Base-by-base conservation (phyloP, 345 rosid species). In the Bruguiera gymnorhiza region DNA sequence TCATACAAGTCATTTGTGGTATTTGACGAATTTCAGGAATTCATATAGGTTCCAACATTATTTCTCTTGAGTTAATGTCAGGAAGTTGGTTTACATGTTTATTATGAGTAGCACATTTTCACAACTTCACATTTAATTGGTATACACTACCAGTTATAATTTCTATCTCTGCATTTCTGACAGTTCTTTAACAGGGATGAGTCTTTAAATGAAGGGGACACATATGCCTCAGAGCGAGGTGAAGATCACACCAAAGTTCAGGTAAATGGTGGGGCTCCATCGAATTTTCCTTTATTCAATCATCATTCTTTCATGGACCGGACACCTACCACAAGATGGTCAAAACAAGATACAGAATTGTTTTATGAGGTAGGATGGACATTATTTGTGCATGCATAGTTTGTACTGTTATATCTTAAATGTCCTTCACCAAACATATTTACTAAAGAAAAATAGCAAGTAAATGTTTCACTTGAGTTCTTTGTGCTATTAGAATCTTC, bases 351-450 rank as follows among this genome's bases (percentile, higher is more conserved):
- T 50, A 91, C 97, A 6, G 88, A 89, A 62, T 78, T 85, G 78
- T 93, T 91, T 77, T 91, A 91, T 62, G 88, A 86, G 94, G 97
- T 89, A 73, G 18, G 94, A 96, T 89, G 71, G 24, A 55, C 29
- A 3, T 55, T 4, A 9, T 55, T 20, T 8, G 10, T 54, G 24
- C 5, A 23, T 55, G 30, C 6, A 3, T 3, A 8, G 21, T 8
- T 55, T 55, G 29, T 21, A 6, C 6, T 8, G 59, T 23, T 23
- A 9, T 26, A 4, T 55, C 27, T 23, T 55, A 55, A 11, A 10
- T 23, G 0, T 55, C 29, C 29, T 2, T 8, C 10, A 23, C 29
- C 10, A 55, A 23, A 55, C 16, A 55, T 55, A 26, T 23, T n/a
- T 55, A 13, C 2, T 55, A 18, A 23, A n/a, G 21, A 43, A 43